phyloP scores from a whole-genome alignment of 2,329 filamentous ascomycete species.

The Neobulgaria alba region DNA sequence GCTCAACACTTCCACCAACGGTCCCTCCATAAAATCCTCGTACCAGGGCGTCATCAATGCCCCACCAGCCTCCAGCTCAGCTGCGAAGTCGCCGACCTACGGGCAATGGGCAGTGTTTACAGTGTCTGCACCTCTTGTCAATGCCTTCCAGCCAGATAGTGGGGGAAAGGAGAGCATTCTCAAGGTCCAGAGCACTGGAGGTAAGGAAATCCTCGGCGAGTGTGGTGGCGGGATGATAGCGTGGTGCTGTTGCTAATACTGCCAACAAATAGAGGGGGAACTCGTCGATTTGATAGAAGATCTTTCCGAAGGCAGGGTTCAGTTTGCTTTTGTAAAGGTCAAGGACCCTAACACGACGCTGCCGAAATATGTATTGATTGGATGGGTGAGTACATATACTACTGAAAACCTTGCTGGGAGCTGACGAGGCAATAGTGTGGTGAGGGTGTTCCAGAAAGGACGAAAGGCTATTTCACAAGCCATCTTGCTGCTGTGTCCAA shows the following conservation, averaged over 20 bases:
- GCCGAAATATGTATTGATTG: slow-evolving; percentile 87
- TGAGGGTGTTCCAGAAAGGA: slow-evolving; percentile 94
- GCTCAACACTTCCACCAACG: slow-evolving; percentile 70
- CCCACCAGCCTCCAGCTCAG: slow-evolving; percentile 44
- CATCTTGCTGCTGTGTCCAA: slow-evolving; percentile 85
- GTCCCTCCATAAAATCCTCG: slow-evolving; percentile 77
- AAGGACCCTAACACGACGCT: slow-evolving; percentile 87
- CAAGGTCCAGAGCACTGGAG: slow-evolving; percentile 87
- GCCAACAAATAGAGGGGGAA: slow-evolving; percentile 63
- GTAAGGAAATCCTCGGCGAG: slow-evolving; percentile 35
- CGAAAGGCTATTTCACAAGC: slow-evolving; percentile 97
- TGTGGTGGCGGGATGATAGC: background rate
- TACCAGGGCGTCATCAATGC: slow-evolving; percentile 62
- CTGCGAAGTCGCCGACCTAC: slow-evolving; percentile 66
- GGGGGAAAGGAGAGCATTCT: slow-evolving; percentile 85
- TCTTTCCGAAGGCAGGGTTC: slow-evolving; percentile 91
- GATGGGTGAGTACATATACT: slow-evolving; percentile 51
- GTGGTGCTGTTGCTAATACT: slow-evolving; percentile 8
- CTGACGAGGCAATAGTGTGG: slow-evolving; percentile 56
- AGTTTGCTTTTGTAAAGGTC: slow-evolving; percentile 95
- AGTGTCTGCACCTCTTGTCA: slow-evolving; percentile 84
- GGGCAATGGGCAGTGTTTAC: slow-evolving; percentile 92
- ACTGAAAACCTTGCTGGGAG: background rate
- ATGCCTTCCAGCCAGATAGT: slow-evolving; percentile 78
- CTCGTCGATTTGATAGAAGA: slow-evolving; percentile 85